Evolutionary conservation across 2,329 filamentous ascomycete genomes (phyloP).

Genomic region (Phaeomoniella chlamydospora): DNA sequence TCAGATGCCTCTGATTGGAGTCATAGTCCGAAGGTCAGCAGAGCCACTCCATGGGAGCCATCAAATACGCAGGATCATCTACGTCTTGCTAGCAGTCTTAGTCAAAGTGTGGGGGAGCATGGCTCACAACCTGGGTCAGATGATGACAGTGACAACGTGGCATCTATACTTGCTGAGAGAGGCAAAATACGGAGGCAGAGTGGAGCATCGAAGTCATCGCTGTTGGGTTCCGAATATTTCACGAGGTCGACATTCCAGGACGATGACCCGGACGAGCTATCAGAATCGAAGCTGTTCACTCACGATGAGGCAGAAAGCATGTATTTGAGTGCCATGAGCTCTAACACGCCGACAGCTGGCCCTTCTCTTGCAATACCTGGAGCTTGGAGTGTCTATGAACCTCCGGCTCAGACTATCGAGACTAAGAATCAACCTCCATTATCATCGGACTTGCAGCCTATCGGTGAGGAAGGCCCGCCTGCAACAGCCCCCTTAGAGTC

Average conservation of each 20-base stretch:
- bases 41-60: background rate
- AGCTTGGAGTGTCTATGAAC: slow-evolving; percentile 5
- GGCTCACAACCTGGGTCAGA: background rate
- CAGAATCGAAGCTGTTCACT: slow-evolving; percentile 30
- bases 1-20: background rate
- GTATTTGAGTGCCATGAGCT: slow-evolving; percentile 42
- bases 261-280: slow-evolving; percentile 19
- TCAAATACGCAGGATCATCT: background rate
- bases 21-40: background rate
- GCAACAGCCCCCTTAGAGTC: background rate
- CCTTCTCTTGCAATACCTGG: slow-evolving; percentile 24
- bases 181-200: background rate
- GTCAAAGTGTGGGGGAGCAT: background rate
- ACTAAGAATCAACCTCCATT: background rate
- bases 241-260: background rate
- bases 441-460: background rate
- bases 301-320: slow-evolving; percentile 35
- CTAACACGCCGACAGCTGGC: slow-evolving; percentile 15
- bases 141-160: background rate
- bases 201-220: background rate
- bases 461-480: background rate
- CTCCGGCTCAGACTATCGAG: background rate
- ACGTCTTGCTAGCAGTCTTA: background rate
- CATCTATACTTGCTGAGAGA: background rate
- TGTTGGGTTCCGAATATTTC: background rate